Base-by-base conservation (phyloP, 495 filamentous ascomycete species). In the Penicillium egyptiacum region DNA sequence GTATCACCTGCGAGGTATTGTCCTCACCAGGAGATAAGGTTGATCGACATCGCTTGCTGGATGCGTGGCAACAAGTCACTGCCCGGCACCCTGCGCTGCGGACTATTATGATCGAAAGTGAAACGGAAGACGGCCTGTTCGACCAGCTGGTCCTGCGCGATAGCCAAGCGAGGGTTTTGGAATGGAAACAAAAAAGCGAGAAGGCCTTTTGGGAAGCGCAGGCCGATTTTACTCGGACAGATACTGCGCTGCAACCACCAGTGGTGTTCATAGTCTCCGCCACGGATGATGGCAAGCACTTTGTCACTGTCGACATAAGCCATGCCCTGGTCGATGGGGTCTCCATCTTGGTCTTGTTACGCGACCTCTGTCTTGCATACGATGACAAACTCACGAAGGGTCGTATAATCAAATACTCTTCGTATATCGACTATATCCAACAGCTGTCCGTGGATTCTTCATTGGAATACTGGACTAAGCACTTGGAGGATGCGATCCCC, bases 361-460 rank as follows among this genome's bases (percentile, higher is more conserved):
- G 26, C 4, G 45, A 48, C 17, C 25, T 48, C 12, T 17, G 26
- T 17, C 45, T 30, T 6, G 45, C 45, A 17, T 48, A 31, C 5
- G 45, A 31, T 30, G 45, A 14, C 8, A 31, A 31, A 4, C 45
- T 48, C 58, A 67, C 30, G 58, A 46, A 2, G 19, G 35, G 22
- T 50, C 54, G 25, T 69, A 67, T 40, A 46, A 42, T 42, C 20
- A 56, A 11, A 47, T 63, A 5, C 39, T 55, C 4, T 19, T 67
- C 1, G 16, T 81, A 74, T 60, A 75, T 76, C 52, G 65, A 73
- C 39, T 81, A 79, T 50, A 74, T 81, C 50, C 48, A 60, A 16
- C 76, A 77, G 56, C 23, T 76, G 74, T 47, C 57, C 76, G n/a
- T 57, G 58, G 35, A 60, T 61, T 33, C 67, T 66, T 30, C 70